Evolutionary conservation across 345 rosid genomes (phyloP).

Genomic region (Salix exigua): DNA sequence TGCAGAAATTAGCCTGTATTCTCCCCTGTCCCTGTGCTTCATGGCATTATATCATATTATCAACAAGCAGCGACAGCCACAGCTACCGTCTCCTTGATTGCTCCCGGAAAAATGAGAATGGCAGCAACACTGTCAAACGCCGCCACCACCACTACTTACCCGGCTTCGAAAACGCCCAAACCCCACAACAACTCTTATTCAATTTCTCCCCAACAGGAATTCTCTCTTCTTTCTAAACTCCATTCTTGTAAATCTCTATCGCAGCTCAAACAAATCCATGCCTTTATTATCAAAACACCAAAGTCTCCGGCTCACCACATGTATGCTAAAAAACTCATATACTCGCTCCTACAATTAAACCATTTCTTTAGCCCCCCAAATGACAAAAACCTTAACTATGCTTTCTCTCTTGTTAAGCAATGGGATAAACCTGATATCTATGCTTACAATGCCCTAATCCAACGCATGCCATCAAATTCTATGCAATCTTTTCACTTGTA

Average conservation of each 20-base stretch:
- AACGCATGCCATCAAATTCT: conserved; percentile 20
- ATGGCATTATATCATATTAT: too few relatives aligned
- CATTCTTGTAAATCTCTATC: conserved; percentile 28
- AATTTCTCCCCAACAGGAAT: not conserved
- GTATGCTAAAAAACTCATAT: conserved; percentile 8
- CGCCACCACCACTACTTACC: too few relatives aligned
- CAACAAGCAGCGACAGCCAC: too few relatives aligned
- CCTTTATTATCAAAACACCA: conserved; percentile 25
- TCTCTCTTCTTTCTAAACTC: conserved; percentile 14
- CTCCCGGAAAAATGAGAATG: too few relatives aligned
- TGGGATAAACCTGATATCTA: conserved; percentile 8
- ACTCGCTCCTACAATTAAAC: not conserved
- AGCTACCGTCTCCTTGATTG: too few relatives aligned
- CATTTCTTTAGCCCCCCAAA: conserved; percentile 4
- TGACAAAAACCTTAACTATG: conserved; percentile 18
- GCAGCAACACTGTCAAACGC: too few relatives aligned
- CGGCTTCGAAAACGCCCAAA: too few relatives aligned
- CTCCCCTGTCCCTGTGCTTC: too few relatives aligned
- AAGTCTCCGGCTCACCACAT: conserved; percentile 19
- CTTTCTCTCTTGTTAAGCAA: conserved; percentile 14
- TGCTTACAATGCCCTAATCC: conserved; percentile 36
- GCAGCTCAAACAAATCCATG: conserved; percentile 39
- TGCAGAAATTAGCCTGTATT: too few relatives aligned
- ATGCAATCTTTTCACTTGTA: conserved; percentile 23
- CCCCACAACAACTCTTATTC: too few relatives aligned